Base-by-base conservation (phyloP, 108 stramenopile genomes). In the Pseudonitzschia delicatissima region DNA sequence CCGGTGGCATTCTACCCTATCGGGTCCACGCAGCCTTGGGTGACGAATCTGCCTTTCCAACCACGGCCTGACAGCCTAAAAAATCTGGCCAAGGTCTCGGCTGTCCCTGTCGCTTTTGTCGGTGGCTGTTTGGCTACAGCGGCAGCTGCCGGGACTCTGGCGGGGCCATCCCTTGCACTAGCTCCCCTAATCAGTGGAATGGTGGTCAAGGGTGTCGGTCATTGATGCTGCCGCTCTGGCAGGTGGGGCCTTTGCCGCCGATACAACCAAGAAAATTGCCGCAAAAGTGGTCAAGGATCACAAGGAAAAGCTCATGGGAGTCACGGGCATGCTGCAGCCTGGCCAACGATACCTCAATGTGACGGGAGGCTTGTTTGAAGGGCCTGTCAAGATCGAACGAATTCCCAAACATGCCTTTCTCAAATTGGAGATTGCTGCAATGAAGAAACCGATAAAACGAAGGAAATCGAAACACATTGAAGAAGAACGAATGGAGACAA, bases 171-270 rank as follows among this genome's bases (percentile, higher is more conserved):
- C 1, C 73, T 68, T 26, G 80, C 80, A 33, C 40, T 82, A 48
- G 73, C 77, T 32, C 80, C 77, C 1, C 23, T 78, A 33, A 69
- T 78, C 6, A 78, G 77, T 29, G 77, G 80, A 18, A 32, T 82
- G 57, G 80, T 82, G 3, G 69, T 82, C 8, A 70, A 74, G 5
- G 80, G 80, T 3, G 74, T 82, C 8, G n/a, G 80, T 82, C 0
- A 64, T 82, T 36, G 80, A 82, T 58, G 57, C 80, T 21, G 47
- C 80, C 5, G 80, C 80, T 8, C 29, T 82, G 34, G 80, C 80
- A 28, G 80, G 77, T 17, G 80, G 80, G 9, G 49, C 50, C 2
- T n/a, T 82, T 5, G 48, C 60, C 68, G 76, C 80, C 5, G 53
- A 62, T 18, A 68, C 66, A 47, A 68, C 77, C 13, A 52, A 71